Evolutionary conservation across 208 protist species (phyloP).

Genomic region (Leptomonas pyrrhocoris): DNA sequence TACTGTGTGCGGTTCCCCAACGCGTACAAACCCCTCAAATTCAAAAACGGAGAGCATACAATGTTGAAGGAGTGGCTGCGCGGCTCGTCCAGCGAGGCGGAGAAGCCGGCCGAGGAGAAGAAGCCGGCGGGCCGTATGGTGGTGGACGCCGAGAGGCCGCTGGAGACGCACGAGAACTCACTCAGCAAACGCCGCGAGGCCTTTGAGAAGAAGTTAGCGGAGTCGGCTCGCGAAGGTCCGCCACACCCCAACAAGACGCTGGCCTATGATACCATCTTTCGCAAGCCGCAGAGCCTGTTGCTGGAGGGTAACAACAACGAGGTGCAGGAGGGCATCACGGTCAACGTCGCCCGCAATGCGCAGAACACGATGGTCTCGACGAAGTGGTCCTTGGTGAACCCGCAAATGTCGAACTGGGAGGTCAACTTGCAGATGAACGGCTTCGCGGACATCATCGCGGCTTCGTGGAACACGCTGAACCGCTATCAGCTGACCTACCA

Average conservation of each 20-base stretch:
- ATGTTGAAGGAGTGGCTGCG: slow-evolving; percentile 88
- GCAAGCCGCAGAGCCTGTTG: slow-evolving; percentile 61
- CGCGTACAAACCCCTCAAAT: not conserved
- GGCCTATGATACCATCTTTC: slow-evolving; percentile 83
- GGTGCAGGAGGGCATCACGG: slow-evolving; percentile 69
- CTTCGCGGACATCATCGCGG: slow-evolving; percentile 82
- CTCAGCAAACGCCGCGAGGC: slow-evolving; percentile 45
- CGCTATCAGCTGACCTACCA: slow-evolving; percentile 91
- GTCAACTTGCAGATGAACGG: slow-evolving; percentile 89
- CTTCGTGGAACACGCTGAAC: slow-evolving; percentile 86
- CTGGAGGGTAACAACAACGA: slow-evolving; percentile 74
- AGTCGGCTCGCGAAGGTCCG: slow-evolving; percentile 63
- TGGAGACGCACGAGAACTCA: slow-evolving; percentile 56
- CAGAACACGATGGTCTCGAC: slow-evolving; percentile 87
- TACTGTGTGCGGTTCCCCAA: not conserved
- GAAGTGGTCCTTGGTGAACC: slow-evolving; percentile 81
- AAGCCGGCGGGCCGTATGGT: slow-evolving; percentile 67
- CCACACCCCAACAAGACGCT: slow-evolving; percentile 45
- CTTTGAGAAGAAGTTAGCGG: slow-evolving; percentile 79
- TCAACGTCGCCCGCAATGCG: slow-evolving; percentile 74
- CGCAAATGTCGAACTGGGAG: slow-evolving; percentile 88
- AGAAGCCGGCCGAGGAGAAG: slow-evolving; percentile 43
- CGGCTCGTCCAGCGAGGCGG: slow-evolving; percentile 39
- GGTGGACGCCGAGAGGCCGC: slow-evolving; percentile 77
- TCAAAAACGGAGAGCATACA: not conserved